Percentiles rank a stretch among this genome's conserved stretches.
Conservation (phyloP, 768 basidiomycete species). For the Serendipita indica region DNA sequence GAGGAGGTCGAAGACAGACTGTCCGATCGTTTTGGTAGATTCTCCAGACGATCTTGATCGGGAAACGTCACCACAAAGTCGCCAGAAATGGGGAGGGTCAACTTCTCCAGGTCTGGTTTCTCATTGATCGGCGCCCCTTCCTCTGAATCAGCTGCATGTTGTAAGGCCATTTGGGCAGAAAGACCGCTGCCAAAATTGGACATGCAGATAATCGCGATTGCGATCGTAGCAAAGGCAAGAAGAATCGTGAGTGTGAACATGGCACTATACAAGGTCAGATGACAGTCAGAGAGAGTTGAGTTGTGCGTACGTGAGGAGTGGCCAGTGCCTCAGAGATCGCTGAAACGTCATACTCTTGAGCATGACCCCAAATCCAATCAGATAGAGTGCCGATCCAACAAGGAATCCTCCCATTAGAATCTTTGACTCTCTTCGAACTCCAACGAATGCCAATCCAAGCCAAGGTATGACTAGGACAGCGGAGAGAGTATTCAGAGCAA, state of each 20-base stretch:
- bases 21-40: neutral
- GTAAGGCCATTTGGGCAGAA: too few species aligned
- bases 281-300: neutral
- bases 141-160: neutral
- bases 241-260: neutral
- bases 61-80: neutral
- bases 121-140: neutral
- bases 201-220: neutral
- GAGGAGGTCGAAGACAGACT: constrained; percentile 2
- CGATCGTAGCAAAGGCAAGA: neutral
- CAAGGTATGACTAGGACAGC: neutral
- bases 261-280: neutral
- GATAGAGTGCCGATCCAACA: neutral
- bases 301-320: neutral
- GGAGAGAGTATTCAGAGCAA: neutral
- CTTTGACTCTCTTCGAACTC: neutral
- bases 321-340: neutral
- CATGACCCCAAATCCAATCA: constrained; percentile 2
- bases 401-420: neutral
- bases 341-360: neutral
- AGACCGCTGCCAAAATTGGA: neutral
- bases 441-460: neutral
- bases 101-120: neutral
- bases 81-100: neutral
- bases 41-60: constrained; percentile 1